Percentiles rank a stretch among this genome's conserved stretches.
These are phyloP conservation scores for Ophiosphaerella korrae DNA, from an alignment of 2,329 filamentous ascomycete genomes.

Conservation along the genomic window DNA sequence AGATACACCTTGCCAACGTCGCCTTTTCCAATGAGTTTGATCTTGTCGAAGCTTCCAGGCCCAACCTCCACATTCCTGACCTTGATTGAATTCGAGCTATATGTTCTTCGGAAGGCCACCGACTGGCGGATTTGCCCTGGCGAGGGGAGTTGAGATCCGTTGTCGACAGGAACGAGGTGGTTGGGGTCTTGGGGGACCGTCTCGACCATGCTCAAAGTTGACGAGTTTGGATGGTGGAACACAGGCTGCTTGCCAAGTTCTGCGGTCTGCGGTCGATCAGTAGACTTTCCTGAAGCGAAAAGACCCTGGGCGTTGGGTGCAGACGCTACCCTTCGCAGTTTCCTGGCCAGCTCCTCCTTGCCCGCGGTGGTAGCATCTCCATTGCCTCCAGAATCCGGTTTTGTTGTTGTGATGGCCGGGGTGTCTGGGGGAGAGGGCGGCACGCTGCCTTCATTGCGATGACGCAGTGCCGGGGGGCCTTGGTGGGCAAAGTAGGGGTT, in stretches of 20 bases:
- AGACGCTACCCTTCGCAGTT: constrained; percentile 90
- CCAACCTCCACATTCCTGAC: constrained; percentile 96
- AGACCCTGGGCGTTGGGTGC: constrained; percentile 96
- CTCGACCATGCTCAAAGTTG: constrained; percentile 61
- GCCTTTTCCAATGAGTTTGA: constrained; percentile 98
- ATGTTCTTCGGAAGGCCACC: constrained; percentile 86
- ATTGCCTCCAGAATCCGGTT: constrained; percentile 68
- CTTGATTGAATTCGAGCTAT: constrained; percentile 99
- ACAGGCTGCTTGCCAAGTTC: constrained; percentile 85
- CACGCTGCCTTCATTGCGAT: constrained; percentile 92
- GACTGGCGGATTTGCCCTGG: constrained; percentile 68
- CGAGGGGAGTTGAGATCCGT: constrained; percentile 63
- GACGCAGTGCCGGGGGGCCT: constrained; percentile 87
- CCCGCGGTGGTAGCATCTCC: constrained; percentile 74
- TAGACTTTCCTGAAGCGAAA: constrained; percentile 61
- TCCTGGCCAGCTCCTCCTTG: constrained; percentile 92
- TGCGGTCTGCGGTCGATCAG: constrained; percentile 76
- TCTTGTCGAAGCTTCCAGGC: constrained; percentile 97
- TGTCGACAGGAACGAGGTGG: constrained; percentile 40
- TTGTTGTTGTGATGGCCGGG: constrained; percentile 66
- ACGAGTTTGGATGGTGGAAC: constrained; percentile 59
- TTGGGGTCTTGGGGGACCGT: constrained; percentile 37
- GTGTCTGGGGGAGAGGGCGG: constrained; percentile 93
- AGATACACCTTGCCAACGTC: constrained; percentile 99
- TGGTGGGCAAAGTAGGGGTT: constrained; percentile 99